These are phyloP conservation scores for Fraxinus excelsior DNA, from an alignment of 257 asterid species.

Conservation along the genomic window DNA sequence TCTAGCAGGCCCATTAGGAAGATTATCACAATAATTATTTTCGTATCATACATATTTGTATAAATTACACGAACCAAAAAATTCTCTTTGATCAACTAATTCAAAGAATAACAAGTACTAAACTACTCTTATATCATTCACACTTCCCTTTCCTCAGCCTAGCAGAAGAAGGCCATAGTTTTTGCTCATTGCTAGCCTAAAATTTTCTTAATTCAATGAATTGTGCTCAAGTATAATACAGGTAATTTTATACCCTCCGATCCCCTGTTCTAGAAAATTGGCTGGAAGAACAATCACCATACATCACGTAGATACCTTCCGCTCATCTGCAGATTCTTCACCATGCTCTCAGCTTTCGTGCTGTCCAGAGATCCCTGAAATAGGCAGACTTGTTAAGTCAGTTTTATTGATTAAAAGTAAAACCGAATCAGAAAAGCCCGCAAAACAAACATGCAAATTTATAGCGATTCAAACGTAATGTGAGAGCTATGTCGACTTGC, in stretches of 20 bases:
- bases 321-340: constrained; percentile 72
- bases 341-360: constrained; percentile 73
- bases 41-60: background rate
- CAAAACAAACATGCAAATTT: too few species aligned
- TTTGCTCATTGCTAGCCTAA: background rate
- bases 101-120: background rate
- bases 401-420: too few species aligned
- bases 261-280: background rate
- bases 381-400: background rate
- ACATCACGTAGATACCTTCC: constrained; percentile 90
- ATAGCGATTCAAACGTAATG: too few species aligned
- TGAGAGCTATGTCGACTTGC: too few species aligned
- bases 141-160: background rate
- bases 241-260: background rate
- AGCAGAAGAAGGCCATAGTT: background rate
- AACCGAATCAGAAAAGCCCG: background rate
- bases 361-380: constrained; percentile 76
- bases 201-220: constrained; percentile 3
- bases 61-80: constrained; percentile 36
- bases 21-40: constrained; percentile 24
- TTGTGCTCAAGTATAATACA: background rate
- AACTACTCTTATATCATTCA: background rate
- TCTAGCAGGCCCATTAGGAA: constrained; percentile 12
- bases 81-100: background rate
- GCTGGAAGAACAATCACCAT: constrained; percentile 45